Conservation (phyloP, 2,329 filamentous ascomycete genomes). For the Xylaria sp. region DNA sequence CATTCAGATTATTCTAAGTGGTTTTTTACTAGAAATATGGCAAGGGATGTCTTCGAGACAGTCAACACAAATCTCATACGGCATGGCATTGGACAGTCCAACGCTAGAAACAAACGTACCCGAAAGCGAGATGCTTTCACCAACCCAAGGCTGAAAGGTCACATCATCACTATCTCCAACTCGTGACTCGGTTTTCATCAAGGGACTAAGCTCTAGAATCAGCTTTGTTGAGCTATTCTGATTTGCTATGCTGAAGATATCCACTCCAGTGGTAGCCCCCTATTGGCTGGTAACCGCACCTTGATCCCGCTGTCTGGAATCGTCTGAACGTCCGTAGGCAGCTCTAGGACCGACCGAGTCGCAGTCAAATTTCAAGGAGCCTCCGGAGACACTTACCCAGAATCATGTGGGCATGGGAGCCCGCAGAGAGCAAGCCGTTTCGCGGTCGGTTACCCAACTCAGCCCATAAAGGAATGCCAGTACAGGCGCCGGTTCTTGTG, state of each 20-base stretch:
- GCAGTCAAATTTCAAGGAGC: constrained; percentile 3
- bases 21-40: background rate
- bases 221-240: constrained; percentile 16
- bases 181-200: constrained; percentile 19
- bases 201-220: constrained; percentile 5
- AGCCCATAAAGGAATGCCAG: constrained; percentile 13
- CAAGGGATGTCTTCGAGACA: constrained; percentile 16
- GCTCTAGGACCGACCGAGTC: constrained; percentile 13
- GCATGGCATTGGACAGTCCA: background rate
- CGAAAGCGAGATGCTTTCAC: background rate
- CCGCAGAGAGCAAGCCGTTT: constrained; percentile 11
- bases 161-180: background rate
- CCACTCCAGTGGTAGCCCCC: constrained; percentile 7
- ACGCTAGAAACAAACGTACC: background rate
- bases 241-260: background rate
- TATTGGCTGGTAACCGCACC: constrained; percentile 17
- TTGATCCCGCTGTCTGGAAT: constrained; percentile 7
- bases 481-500: constrained; percentile 15
- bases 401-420: constrained; percentile 22
- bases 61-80: constrained; percentile 21
- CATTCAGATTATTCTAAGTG: background rate
- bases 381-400: constrained; percentile 20
- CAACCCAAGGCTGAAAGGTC: background rate
- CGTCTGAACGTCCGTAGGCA: constrained; percentile 14
- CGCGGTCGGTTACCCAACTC: constrained; percentile 10